These are phyloP conservation scores for Fusarium odoratissimum DNA, from an alignment of 2,329 filamentous ascomycete genomes.

Conservation along the genomic window DNA sequence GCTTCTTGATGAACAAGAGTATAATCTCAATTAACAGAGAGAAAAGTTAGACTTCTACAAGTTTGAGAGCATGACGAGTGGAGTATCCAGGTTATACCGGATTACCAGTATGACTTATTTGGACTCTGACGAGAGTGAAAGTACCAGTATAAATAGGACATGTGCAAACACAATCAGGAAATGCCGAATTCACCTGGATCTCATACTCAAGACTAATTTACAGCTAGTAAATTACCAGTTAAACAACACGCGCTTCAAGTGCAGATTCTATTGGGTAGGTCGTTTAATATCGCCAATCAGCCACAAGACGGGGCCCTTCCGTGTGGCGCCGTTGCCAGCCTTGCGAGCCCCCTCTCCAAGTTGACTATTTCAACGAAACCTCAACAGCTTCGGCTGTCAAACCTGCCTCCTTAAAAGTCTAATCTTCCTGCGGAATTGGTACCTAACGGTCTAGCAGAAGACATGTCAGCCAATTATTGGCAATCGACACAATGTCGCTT, in stretches of 20 bases:
- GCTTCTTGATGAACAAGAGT: not conserved
- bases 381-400: constrained; percentile 17
- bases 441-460: constrained; percentile 27
- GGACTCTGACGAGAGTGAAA: not conserved
- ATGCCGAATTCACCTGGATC: not conserved
- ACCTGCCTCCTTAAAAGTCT: not conserved
- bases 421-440: not conserved
- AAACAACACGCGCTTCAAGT: not conserved
- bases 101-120: not conserved
- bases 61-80: not conserved
- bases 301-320: constrained; percentile 24
- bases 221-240: not conserved
- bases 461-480: constrained; percentile 97
- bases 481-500: constrained; percentile 89
- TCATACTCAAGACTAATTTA: not conserved
- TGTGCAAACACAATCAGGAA: not conserved
- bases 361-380: constrained; percentile 1
- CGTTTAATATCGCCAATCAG: constrained; percentile 20
- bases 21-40: not conserved
- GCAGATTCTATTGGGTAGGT: not conserved
- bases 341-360: constrained; percentile 18
- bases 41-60: not conserved
- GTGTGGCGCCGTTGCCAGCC: constrained; percentile 31
- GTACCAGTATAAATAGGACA: not conserved
- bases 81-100: not conserved